A percentile compares a stretch with the other conserved stretches of the same genome.
These are phyloP conservation scores for Solanum megistacrolobum DNA, from an alignment of 257 asterid genomes.

Conservation along the genomic window DNA sequence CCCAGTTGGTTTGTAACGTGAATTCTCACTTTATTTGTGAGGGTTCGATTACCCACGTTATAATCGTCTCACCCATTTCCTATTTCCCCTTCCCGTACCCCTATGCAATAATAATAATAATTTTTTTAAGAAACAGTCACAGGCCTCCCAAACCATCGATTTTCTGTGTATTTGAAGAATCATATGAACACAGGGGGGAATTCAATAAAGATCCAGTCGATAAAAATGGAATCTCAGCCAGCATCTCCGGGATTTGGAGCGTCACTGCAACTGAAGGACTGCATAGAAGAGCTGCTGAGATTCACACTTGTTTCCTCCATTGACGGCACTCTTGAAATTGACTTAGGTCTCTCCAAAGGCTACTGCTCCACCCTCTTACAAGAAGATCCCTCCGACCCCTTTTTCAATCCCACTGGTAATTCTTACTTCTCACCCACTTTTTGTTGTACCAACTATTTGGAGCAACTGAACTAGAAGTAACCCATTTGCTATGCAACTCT, in stretches of 20 bases:
- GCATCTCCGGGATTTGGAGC: conserved; percentile 32
- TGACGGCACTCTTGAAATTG: conserved; percentile 22
- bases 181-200: background rate
- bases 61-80: background rate
- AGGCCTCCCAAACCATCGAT: background rate
- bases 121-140: background rate
- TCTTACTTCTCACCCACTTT: background rate
- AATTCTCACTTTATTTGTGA: background rate
- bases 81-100: background rate
- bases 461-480: background rate
- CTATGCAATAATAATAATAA: background rate
- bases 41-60: background rate
- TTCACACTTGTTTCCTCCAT: conserved; percentile 40
- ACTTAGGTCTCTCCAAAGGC: conserved; percentile 42
- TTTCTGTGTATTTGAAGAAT: background rate
- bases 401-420: conserved; percentile 10
- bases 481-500: background rate
- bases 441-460: background rate
- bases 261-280: conserved; percentile 26
- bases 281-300: conserved; percentile 46
- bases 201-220: background rate
- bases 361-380: conserved; percentile 54
- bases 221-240: conserved; percentile 3
- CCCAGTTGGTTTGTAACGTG: background rate
- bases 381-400: conserved; percentile 24